Base-by-base conservation (phyloP, 768 basidiomycete species). In the Phaeotremella skinneri region DNA sequence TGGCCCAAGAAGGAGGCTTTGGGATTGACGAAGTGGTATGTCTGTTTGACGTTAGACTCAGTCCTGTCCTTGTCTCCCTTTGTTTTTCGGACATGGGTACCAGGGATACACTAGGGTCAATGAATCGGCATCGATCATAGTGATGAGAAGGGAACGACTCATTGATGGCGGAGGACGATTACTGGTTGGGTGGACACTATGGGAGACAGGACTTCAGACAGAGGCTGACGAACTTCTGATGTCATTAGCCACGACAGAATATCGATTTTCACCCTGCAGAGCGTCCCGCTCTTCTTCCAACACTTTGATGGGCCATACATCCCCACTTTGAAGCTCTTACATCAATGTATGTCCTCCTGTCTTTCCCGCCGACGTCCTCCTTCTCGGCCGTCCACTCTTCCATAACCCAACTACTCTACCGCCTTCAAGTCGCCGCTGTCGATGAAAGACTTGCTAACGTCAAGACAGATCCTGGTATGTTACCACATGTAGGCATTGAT, bases 1-100 rank as follows among this genome's bases (percentile, higher is more conserved):
- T 99, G 96, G 96, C 91, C 93, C 2, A 99, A 98, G 88, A 99
- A 98, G 82, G 94, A 97, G 81, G 83, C 87, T 2, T 81, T 97
- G 48, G 86, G 88, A 3, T 87, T 89, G 69, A 90, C 92, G 61
- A 98, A 98, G 81, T 98, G 96, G 94, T 92, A 23, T 51, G 80
- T 74, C 16, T 20, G 23, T 20, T 52, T 52, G 39, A 43, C 77
- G 65, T 83, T 81, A 1, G 76, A 81, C 93, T 62, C 89, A 90
- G 45, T 87, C 96, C 73, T 93, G n/a, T n/a, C n/a, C n/a, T n/a
- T n/a, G n/a, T n/a, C n/a, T n/a, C n/a, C n/a, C n/a, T n/a, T n/a
- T n/a, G n/a, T n/a, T n/a, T n/a, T n/a, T n/a, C n/a, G n/a, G n/a
- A n/a, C n/a, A n/a, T n/a, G n/a, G n/a, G n/a, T n/a, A n/a, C n/a